Conservation (phyloP, 176 grass and related monocot genomes). For the Chloris gayana region DNA sequence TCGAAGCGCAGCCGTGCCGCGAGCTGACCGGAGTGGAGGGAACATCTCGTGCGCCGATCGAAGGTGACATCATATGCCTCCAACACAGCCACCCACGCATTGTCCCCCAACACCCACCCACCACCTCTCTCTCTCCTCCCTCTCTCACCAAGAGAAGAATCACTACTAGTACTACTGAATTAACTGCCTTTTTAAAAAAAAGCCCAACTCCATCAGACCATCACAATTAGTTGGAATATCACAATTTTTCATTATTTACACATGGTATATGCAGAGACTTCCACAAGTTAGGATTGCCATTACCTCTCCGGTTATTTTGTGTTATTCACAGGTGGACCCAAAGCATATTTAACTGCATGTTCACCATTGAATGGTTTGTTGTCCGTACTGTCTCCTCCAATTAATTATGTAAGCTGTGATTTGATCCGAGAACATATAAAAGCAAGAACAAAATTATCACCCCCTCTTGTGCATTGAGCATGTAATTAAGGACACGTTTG, state of each 20-base stretch:
- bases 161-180: too few relatives aligned
- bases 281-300: neutral
- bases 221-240: too few relatives aligned
- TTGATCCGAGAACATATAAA: slow-evolving; percentile 18
- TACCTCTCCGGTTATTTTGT: neutral
- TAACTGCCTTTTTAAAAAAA: too few relatives aligned
- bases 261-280: too few relatives aligned
- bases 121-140: too few relatives aligned
- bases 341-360: slow-evolving; percentile 10
- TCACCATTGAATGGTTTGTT: neutral
- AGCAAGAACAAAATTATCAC: neutral
- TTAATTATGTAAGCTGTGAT: slow-evolving; percentile 17
- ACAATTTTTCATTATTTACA: too few relatives aligned
- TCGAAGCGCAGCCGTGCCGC: slow-evolving; percentile 19
- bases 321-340: neutral
- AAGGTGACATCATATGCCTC: slow-evolving; percentile 38
- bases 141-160: neutral
- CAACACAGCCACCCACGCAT: slow-evolving; percentile 2
- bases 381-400: neutral
- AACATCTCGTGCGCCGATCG: slow-evolving; percentile 39
- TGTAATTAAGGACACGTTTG: too few relatives aligned
- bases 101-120: neutral
- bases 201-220: too few relatives aligned
- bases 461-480: neutral
- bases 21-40: slow-evolving; percentile 25